These are phyloP conservation scores for Closterium sp. DNA, from an alignment of 139 green algal species.

Conservation along the genomic window DNA sequence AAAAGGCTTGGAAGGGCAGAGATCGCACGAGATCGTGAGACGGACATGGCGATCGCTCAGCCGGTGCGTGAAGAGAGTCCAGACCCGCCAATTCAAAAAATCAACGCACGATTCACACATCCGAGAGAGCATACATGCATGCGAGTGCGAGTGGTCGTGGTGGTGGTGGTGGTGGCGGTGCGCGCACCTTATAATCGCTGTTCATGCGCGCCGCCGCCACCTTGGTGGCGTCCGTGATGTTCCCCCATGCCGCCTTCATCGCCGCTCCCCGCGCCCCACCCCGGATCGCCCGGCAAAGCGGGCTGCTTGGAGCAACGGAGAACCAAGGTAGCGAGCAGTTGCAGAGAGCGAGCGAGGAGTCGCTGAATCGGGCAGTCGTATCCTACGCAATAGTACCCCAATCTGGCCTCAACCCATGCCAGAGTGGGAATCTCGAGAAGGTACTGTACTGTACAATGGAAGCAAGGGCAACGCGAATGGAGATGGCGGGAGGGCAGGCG, in stretches of 20 bases:
- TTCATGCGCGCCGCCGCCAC: constrained; percentile 40
- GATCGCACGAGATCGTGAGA: background rate
- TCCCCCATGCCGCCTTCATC: constrained; percentile 35
- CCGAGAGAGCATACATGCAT: background rate
- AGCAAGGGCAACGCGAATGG: no score
- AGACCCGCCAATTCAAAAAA: background rate
- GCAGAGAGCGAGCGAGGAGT: background rate
- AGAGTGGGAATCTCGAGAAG: background rate
- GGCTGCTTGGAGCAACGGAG: background rate
- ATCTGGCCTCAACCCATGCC: background rate
- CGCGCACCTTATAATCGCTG: constrained; percentile 46
- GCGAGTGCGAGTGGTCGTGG: background rate
- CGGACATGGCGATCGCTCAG: background rate
- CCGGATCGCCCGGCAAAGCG: background rate
- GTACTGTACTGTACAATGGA: no score
- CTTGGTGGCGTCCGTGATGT: constrained; percentile 29
- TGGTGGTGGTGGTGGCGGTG: no score
- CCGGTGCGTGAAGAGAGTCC: background rate
- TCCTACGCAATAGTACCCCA: background rate
- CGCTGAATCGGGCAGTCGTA: background rate
- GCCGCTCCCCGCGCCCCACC: background rate
- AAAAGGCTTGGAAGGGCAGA: background rate
- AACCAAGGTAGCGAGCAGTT: background rate
- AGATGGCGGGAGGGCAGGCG: background rate
- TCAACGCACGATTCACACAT: background rate